These are phyloP conservation scores for Ballota nigra DNA, from an alignment of 257 asterid species.

Conservation along the genomic window DNA sequence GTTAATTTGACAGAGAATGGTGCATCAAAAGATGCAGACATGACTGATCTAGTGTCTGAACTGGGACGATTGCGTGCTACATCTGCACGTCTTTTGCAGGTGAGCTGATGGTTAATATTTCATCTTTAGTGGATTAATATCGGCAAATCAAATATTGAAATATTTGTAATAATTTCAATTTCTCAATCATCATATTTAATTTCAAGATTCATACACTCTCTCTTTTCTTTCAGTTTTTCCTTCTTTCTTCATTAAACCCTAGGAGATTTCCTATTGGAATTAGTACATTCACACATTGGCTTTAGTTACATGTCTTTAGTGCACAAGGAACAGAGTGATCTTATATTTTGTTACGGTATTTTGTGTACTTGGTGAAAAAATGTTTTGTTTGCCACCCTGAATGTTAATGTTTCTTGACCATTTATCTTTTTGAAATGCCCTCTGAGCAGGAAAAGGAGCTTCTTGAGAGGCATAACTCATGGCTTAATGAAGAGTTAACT, in stretches of 20 bases:
- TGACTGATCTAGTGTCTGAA: conserved; percentile 67
- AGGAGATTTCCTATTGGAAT: neutral
- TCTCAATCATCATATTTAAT: neutral
- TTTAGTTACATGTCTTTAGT: neutral
- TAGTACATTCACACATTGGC: neutral
- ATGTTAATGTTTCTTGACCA: neutral
- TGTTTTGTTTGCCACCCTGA: neutral
- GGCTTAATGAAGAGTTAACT: conserved; percentile 91
- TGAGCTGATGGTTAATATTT: conserved; percentile 14
- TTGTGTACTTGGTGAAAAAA: neutral
- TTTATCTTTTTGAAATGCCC: conserved; percentile 1
- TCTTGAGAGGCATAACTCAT: conserved; percentile 79
- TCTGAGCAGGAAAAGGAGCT: conserved; percentile 87
- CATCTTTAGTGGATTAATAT: neutral
- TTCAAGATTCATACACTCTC: neutral
- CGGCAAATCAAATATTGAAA: neutral
- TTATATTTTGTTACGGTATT: neutral
- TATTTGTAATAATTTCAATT: neutral
- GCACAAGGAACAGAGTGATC: neutral
- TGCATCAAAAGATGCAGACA: conserved; percentile 65
- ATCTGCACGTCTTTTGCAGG: conserved; percentile 63
- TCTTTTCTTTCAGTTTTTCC: neutral
- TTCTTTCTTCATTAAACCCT: neutral
- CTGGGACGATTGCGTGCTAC: conserved; percentile 60
- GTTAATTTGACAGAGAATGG: conserved; percentile 65